Base-by-base conservation (phyloP, 352 stramenopile species). In the Globisporangium orthogonon region DNA sequence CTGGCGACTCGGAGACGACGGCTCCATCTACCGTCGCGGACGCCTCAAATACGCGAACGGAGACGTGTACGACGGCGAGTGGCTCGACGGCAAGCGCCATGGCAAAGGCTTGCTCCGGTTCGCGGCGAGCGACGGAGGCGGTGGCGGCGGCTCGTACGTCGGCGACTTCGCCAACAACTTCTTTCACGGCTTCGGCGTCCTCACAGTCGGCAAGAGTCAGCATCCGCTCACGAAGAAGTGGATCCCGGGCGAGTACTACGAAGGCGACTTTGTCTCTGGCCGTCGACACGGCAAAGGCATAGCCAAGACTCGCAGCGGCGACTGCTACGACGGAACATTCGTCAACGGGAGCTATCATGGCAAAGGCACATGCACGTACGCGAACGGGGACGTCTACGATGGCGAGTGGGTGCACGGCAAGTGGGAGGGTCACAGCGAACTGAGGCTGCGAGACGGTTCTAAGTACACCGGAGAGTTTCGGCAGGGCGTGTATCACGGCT, bases 51-150 rank as follows among this genome's bases (percentile, higher is more conserved):
- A 82, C 53, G 72, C 78, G 4, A 94, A 72, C 44, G 84, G 86
- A 7, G 87, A 95, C 46, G 49, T 86, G 9, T 96, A 94, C 60
- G 81, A 89, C 30, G 83, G 87, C 56, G 85, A 95, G 54, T 96
- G 87, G 87, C 72, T 91, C 30, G 67, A 94, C 56, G 78, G 79
- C 60, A 87, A 90, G 65, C 78, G 81, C 45, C 76, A 91, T 45
- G 80, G 83, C 17, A 68, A 75, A 54, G 80, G 78, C 29, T 70
- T 66, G 11, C 51, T 91, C 45, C 82, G 65, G 14, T 84, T 90
- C 40, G 65, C 56, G 1, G 65, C 68, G 31, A 69, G 64, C 17
- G 63, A 65, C 11, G 15, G 40, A 4, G 14, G n/a, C 1, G 33
- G 54, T 11, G 45, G 28, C 1, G 23, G 43, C 11, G 57, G 57